Conservation (phyloP, 106 monocot genomes). For the Dioscorea zingiberensis region DNA sequence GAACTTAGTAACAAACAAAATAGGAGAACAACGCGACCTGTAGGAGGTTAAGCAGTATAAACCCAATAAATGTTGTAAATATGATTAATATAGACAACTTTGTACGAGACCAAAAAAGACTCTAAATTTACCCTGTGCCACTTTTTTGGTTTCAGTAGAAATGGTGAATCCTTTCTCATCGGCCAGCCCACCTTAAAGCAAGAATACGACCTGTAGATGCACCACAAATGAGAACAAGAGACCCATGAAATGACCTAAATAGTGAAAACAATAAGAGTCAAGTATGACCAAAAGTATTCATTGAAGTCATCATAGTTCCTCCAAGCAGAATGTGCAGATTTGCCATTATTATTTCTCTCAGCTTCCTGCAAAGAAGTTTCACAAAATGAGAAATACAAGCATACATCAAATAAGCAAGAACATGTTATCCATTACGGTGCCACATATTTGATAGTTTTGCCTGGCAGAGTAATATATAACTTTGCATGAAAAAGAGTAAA, state of each 20-base stretch:
- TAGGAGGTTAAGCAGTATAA: too few species aligned
- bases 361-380: conserved; percentile 50
- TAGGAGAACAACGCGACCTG: too few species aligned
- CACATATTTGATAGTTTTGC: too few species aligned
- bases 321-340: conserved; percentile 90
- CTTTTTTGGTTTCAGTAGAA: conserved; percentile 64
- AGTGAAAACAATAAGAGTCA: background rate
- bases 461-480: too few species aligned
- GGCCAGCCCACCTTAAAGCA: conserved; percentile 82
- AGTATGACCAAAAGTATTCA: conserved; percentile 94
- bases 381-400: too few species aligned
- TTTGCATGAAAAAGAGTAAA: too few species aligned
- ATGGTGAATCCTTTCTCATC: conserved; percentile 51
- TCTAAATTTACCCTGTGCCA: conserved; percentile 55
- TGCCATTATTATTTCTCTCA: conserved; percentile 69
- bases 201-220: conserved; percentile 60
- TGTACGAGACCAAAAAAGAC: too few species aligned
- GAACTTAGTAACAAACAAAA: too few species aligned
- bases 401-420: too few species aligned
- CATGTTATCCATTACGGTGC: too few species aligned
- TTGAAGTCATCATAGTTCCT: conserved; percentile 99
- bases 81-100: background rate
- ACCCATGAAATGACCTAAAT: background rate
- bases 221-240: conserved; percentile 13
- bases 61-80: background rate